A percentile compares a stretch with the other conserved stretches of the same genome.
Conservation (phyloP, 371 early-diverging fungal species). For the Furculomyces boomerangus region DNA sequence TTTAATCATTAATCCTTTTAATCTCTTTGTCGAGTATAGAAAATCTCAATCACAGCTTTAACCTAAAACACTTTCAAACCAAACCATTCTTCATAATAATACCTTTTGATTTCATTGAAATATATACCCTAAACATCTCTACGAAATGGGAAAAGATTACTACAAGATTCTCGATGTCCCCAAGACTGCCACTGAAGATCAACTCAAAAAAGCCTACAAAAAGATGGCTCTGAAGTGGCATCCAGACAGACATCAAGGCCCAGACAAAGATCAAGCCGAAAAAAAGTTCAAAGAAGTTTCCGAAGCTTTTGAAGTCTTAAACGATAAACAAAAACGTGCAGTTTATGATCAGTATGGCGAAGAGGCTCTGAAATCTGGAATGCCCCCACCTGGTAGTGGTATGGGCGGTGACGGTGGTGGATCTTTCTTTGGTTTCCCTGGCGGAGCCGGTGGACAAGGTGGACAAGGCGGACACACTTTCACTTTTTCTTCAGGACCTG, state of each 20-base stretch:
- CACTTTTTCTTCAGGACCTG: constrained; percentile 29
- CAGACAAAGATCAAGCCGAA: constrained; percentile 40
- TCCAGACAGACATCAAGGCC: constrained; percentile 31
- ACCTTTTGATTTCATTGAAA: too few species aligned
- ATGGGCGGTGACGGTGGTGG: constrained; percentile 28
- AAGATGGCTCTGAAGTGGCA: constrained; percentile 62
- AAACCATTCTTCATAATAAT: too few species aligned
- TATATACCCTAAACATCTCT: too few species aligned
- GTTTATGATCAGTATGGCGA: constrained; percentile 83
- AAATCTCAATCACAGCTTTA: too few species aligned
- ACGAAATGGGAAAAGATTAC: constrained; percentile 81
- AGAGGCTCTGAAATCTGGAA: constrained; percentile 51
- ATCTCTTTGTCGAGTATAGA: too few species aligned
- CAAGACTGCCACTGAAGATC: constrained; percentile 64
- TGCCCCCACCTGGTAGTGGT: constrained; percentile 18
- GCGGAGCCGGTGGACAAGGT: constrained; percentile 20
- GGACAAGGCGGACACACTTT: constrained; percentile 29
- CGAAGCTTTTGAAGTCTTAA: constrained; percentile 86
- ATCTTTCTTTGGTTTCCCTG: constrained; percentile 24
- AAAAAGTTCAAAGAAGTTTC: constrained; percentile 64
- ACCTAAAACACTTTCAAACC: too few species aligned
- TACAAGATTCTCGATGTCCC: constrained; percentile 76
- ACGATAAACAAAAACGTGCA: constrained; percentile 71
- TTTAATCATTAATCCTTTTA: too few species aligned
- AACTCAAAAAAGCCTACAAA: constrained; percentile 83